Conservation (phyloP, 2,329 filamentous ascomycete species). For the Aotearoamyces nothofagi region DNA sequence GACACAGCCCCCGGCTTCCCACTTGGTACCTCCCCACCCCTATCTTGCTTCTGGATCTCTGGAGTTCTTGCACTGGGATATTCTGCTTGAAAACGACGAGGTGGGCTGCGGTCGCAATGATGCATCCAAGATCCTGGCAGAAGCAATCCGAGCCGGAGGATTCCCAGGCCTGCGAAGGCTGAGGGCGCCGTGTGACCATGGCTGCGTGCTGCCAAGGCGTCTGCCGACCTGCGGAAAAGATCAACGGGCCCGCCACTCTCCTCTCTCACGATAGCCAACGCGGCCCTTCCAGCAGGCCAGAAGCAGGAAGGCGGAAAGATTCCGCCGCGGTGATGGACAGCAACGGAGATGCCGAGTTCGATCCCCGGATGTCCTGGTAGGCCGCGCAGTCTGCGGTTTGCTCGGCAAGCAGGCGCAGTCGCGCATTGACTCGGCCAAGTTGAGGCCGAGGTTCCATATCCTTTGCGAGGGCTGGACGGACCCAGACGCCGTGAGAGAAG, state of each 20-base stretch:
- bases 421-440: slow-evolving; percentile 42
- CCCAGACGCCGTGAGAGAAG: slow-evolving; percentile 27
- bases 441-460: slow-evolving; percentile 38
- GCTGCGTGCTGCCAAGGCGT: slow-evolving; percentile 54
- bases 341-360: background rate
- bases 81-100: slow-evolving; percentile 27
- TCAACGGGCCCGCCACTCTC: slow-evolving; percentile 3
- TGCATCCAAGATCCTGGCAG: slow-evolving; percentile 47
- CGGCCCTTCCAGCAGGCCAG: background rate
- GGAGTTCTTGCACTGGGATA: slow-evolving; percentile 46
- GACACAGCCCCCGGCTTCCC: slow-evolving; percentile 37
- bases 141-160: slow-evolving; percentile 41
- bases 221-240: slow-evolving; percentile 34
- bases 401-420: slow-evolving; percentile 51
- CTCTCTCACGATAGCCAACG: slow-evolving; percentile 2
- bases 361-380: slow-evolving; percentile 1
- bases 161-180: slow-evolving; percentile 47
- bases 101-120: slow-evolving; percentile 28
- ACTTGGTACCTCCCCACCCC: slow-evolving; percentile 45
- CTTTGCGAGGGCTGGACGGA: slow-evolving; percentile 35
- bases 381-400: slow-evolving; percentile 30
- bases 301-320: too few species aligned
- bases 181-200: slow-evolving; percentile 52
- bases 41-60: slow-evolving; percentile 43
- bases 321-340: background rate